phyloP scores from a whole-genome alignment of 345 rosid species.

The Pistacia integerrima region DNA sequence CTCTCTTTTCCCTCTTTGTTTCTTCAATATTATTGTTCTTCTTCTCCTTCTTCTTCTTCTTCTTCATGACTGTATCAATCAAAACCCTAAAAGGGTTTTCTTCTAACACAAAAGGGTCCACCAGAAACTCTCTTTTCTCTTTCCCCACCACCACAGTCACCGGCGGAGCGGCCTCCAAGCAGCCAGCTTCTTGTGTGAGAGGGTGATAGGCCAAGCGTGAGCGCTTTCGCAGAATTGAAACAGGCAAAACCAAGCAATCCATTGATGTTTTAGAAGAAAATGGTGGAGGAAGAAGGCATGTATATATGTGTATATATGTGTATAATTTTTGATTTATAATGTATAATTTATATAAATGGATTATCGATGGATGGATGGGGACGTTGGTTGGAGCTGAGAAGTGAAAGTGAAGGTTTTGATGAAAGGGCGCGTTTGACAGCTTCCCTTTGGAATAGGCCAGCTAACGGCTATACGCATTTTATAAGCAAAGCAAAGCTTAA shows the following conservation, averaged over 20 bases:
- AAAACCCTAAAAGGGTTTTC: constrained; percentile 67
- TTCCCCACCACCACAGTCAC: constrained; percentile 84
- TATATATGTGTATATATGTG: not conserved
- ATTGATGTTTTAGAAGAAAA: not conserved
- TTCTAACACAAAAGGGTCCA: constrained; percentile 61
- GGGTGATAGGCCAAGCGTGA: constrained; percentile 49
- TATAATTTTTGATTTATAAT: not conserved
- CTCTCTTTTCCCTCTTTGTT: constrained; percentile 31
- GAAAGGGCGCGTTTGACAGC: constrained; percentile 10
- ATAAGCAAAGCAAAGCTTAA: constrained; percentile 24
- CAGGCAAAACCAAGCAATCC: constrained; percentile 77
- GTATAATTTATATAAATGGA: not conserved
- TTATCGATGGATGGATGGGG: no score
- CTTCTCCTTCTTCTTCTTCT: not conserved
- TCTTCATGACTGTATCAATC: constrained; percentile 39
- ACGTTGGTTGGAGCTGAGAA: not conserved
- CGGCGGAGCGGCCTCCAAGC: constrained; percentile 23
- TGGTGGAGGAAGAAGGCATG: not conserved
- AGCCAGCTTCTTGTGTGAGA: constrained; percentile 21
- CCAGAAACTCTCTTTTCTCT: constrained; percentile 72
- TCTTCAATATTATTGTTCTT: not conserved
- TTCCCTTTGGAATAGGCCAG: not conserved
- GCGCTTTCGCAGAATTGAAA: constrained; percentile 42
- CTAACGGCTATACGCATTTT: constrained; percentile 38
- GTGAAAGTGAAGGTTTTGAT: constrained; percentile 25